These are phyloP conservation scores for Exsudoporus frostii DNA, from an alignment of 768 basidiomycete species.

Conservation along the genomic window DNA sequence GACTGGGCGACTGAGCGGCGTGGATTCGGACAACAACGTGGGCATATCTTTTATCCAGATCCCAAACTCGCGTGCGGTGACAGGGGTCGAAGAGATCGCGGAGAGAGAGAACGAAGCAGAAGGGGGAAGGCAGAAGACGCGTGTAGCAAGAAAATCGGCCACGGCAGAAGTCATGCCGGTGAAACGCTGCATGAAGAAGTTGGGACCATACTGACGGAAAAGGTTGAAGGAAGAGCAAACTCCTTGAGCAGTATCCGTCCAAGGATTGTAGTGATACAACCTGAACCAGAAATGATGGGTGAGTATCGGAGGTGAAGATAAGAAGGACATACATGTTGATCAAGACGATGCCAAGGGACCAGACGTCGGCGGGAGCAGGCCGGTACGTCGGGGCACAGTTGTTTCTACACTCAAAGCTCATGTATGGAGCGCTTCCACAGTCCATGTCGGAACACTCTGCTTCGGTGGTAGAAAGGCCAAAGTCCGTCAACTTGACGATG, in stretches of 20 bases:
- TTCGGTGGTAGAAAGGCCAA: slow-evolving; percentile 91
- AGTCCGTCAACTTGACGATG: slow-evolving; percentile 94
- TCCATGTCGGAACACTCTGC: slow-evolving; percentile 92
- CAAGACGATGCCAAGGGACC: slow-evolving; percentile 97
- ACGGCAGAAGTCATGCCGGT: slow-evolving; percentile 84
- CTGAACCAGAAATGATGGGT: slow-evolving; percentile 35
- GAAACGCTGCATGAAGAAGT: slow-evolving; percentile 89
- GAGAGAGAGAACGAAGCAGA: slow-evolving; percentile 38
- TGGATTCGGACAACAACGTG: slow-evolving; percentile 52
- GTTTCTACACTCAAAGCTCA: slow-evolving; percentile 99
- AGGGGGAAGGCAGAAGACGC: slow-evolving; percentile 78
- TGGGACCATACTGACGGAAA: slow-evolving; percentile 74
- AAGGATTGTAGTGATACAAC: slow-evolving; percentile 98
- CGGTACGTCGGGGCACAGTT: slow-evolving; percentile 93
- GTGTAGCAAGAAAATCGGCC: slow-evolving; percentile 80
- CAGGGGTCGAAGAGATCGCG: slow-evolving; percentile 31
- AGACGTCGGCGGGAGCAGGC: slow-evolving; percentile 95
- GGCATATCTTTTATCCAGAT: slow-evolving; percentile 84
- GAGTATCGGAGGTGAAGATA: neutral
- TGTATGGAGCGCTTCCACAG: slow-evolving; percentile 97
- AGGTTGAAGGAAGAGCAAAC: slow-evolving; percentile 78
- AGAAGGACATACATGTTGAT: slow-evolving; percentile 81
- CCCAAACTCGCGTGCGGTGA: slow-evolving; percentile 82
- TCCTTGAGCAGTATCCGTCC: slow-evolving; percentile 89
- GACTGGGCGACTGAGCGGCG: slow-evolving; percentile 27